These are phyloP conservation scores for Colletotrichum navitas DNA, from an alignment of 2,329 filamentous ascomycete species.

Conservation along the genomic window DNA sequence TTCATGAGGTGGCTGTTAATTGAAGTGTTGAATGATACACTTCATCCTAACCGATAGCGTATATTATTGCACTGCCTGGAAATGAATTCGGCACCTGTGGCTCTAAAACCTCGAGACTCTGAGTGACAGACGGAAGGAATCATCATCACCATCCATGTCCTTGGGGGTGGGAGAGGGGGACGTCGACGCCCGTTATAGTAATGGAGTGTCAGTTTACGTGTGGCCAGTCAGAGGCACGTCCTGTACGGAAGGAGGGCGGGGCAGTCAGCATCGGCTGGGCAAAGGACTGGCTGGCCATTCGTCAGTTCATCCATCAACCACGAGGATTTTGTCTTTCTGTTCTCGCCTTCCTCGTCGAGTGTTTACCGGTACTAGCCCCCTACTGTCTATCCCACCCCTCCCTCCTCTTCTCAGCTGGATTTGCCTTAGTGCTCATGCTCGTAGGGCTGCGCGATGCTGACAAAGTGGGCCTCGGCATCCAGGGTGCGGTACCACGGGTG, in stretches of 20 bases:
- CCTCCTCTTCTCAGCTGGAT: background rate
- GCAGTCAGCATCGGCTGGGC: slow-evolving; percentile 8
- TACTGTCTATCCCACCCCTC: background rate
- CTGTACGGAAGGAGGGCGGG: background rate
- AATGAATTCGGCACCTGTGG: background rate
- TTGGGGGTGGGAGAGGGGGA: background rate
- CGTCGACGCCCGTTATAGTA: background rate
- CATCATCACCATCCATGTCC: background rate
- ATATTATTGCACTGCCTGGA: background rate
- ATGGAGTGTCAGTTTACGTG: background rate
- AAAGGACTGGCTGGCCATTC: slow-evolving; percentile 10
- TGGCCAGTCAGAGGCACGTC: background rate
- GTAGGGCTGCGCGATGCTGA: slow-evolving; percentile 39
- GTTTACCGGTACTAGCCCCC: background rate
- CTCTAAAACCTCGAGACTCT: background rate
- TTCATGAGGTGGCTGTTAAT: background rate
- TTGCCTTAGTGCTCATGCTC: slow-evolving; percentile 10
- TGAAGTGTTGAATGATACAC: background rate
- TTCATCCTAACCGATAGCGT: background rate
- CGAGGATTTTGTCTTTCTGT: background rate
- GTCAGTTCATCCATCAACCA: slow-evolving; percentile 19
- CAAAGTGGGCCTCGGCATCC: slow-evolving; percentile 9
- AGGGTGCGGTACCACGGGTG: background rate
- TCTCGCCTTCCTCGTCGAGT: slow-evolving; percentile 1
- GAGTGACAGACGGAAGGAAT: background rate